Evolutionary conservation across 1,139 yeast genomes (phyloP).

Genomic region (Yamadazyma diospyri): DNA sequence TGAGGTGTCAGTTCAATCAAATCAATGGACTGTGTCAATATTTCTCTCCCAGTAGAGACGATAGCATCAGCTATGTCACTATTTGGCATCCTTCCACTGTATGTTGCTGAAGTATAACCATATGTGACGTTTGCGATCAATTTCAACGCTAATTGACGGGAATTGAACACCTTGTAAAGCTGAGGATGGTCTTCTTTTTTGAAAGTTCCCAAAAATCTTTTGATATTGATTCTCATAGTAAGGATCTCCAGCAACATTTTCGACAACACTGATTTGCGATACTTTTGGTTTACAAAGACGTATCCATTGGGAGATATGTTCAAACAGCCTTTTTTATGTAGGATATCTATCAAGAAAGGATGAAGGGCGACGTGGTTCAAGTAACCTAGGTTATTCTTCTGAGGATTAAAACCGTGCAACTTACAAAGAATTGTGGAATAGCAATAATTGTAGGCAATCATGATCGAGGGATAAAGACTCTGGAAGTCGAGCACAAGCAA

Average conservation of each 20-base stretch:
- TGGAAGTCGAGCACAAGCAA: constrained; percentile 88
- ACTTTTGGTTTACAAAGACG: constrained; percentile 62
- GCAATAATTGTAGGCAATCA: constrained; percentile 90
- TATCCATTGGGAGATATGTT: constrained; percentile 84
- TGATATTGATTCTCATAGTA: constrained; percentile 75
- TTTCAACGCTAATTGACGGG: constrained; percentile 82
- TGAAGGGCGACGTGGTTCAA: constrained; percentile 45
- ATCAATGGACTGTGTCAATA: constrained; percentile 66
- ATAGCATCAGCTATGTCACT: constrained; percentile 93
- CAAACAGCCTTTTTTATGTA: constrained; percentile 49
- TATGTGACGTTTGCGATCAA: constrained; percentile 92
- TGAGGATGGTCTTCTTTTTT: constrained; percentile 32
- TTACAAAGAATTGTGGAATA: constrained; percentile 83
- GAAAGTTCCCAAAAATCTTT: constrained; percentile 62
- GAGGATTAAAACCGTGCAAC: constrained; percentile 45
- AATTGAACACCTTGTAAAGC: constrained; percentile 58
- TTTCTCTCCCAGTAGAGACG: constrained; percentile 87
- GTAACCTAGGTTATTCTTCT: constrained; percentile 36
- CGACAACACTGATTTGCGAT: constrained; percentile 72
- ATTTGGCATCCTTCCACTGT: constrained; percentile 96
- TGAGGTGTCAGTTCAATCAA: constrained; percentile 62
- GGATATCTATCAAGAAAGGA: constrained; percentile 51
- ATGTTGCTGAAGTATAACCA: constrained; percentile 93
- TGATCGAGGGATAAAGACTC: constrained; percentile 86
- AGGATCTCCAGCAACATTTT: constrained; percentile 82